phyloP scores from a whole-genome alignment of 1,139 yeast species.

The Candida glucosophila region DNA sequence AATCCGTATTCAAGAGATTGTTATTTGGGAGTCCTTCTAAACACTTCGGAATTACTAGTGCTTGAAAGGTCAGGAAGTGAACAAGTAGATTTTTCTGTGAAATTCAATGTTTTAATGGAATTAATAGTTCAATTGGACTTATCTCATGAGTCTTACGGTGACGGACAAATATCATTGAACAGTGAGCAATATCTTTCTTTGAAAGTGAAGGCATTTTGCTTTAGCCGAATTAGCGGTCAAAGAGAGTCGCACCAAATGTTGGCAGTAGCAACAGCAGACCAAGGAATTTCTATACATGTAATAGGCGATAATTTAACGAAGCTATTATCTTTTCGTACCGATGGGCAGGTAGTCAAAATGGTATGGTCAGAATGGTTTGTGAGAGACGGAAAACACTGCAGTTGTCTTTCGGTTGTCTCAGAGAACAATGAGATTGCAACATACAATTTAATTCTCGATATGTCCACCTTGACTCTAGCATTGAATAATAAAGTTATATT shows the following conservation, averaged over 20 bases:
- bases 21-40: conserved; percentile 26
- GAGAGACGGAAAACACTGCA: conserved; percentile 2
- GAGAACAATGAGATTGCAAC: conserved; percentile 13
- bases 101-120: conserved; percentile 19
- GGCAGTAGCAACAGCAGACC: conserved; percentile 10
- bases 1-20: conserved; percentile 18
- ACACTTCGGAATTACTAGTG: conserved; percentile 31
- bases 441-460: conserved; percentile 3
- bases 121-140: conserved; percentile 15
- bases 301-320: conserved; percentile 9
- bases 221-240: conserved; percentile 10
- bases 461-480: conserved; percentile 1
- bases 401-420: conserved; percentile 9
- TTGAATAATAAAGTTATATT: neutral
- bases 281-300: conserved; percentile 13
- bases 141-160: conserved; percentile 3
- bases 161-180: conserved; percentile 11
- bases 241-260: conserved; percentile 8
- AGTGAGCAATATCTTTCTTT: conserved; percentile 14
- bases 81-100: conserved; percentile 16
- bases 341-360: conserved; percentile 10
- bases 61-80: conserved; percentile 18
- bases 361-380: conserved; percentile 16
- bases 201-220: conserved; percentile 21
- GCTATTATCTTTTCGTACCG: conserved; percentile 4